phyloP scores from a whole-genome alignment of 2,329 filamentous ascomycete genomes.

The Orbilia brochopaga region DNA sequence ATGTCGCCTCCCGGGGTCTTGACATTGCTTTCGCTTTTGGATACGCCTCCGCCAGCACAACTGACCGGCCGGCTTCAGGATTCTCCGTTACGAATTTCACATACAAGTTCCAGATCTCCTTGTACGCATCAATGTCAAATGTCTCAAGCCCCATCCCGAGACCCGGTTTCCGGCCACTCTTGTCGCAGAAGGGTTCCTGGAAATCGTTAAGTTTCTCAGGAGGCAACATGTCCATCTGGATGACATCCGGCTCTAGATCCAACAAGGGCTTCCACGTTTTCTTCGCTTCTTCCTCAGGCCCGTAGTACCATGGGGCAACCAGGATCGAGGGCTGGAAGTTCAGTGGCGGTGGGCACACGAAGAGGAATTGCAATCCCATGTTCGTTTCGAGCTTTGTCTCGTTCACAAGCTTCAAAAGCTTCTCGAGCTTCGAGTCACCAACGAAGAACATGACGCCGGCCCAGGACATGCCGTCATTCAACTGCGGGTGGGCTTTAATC shows the following conservation, averaged over 20 bases:
- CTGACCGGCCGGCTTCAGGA: conserved; percentile 26
- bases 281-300: conserved; percentile 48
- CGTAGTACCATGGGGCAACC: conserved; percentile 51
- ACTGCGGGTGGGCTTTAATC: conserved; percentile 57
- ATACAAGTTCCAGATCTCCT: conserved; percentile 27
- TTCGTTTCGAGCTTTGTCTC: conserved; percentile 46
- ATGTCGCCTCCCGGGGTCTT: conserved; percentile 2
- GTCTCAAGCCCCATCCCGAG: conserved; percentile 31
- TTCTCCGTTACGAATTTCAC: conserved; percentile 39
- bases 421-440: conserved; percentile 52
- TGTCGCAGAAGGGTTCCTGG: conserved; percentile 38
- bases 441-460: conserved; percentile 55
- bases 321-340: conserved; percentile 45
- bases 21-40: conserved; percentile 22
- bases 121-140: conserved; percentile 24
- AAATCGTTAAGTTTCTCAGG: conserved; percentile 52
- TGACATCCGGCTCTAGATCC: conserved; percentile 52
- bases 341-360: conserved; percentile 53
- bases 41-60: conserved; percentile 27
- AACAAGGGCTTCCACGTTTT: conserved; percentile 53
- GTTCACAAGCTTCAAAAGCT: conserved; percentile 54
- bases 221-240: conserved; percentile 50
- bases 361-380: conserved; percentile 53
- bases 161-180: conserved; percentile 27
- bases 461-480: conserved; percentile 51